Conservation (phyloP, 352 stramenopile species). For the Phytophthora fragariaefolia region DNA sequence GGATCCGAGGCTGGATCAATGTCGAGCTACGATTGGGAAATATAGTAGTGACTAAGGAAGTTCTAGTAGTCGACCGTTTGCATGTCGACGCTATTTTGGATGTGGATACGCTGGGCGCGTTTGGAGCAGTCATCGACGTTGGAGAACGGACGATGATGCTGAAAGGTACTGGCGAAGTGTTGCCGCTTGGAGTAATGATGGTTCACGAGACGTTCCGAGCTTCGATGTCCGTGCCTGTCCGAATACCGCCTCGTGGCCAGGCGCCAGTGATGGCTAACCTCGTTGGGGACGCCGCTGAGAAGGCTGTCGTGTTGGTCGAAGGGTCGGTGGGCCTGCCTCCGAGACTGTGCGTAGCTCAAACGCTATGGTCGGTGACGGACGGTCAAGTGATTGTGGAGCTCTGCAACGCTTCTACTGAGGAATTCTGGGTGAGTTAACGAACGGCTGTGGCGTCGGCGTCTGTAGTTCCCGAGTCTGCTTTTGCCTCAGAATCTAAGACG, state of each 20-base stretch:
- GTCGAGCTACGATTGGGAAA: neutral
- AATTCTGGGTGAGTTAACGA: neutral
- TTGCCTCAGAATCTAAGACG: too few relatives aligned
- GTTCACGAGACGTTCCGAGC: neutral
- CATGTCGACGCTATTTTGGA: neutral
- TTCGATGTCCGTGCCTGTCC: neutral
- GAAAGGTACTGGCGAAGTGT: neutral
- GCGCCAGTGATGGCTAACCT: neutral
- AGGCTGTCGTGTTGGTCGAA: neutral
- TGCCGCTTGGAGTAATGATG: neutral
- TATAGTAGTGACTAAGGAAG: neutral
- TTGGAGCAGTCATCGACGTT: constrained; percentile 4
- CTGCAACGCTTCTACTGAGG: neutral
- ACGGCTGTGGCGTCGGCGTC: neutral
- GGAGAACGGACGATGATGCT: neutral
- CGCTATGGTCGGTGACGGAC: neutral
- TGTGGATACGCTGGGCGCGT: neutral
- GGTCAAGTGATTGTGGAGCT: too few relatives aligned
- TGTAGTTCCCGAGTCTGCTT: neutral
- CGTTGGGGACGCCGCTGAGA: neutral
- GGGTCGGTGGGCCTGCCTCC: neutral
- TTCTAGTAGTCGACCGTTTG: neutral
- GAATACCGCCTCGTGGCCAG: neutral
- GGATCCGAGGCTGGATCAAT: neutral
- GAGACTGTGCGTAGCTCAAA: neutral